These are phyloP conservation scores for Aspergillus fumigatiaffinis DNA, from an alignment of 2,329 filamentous ascomycete species.

Conservation along the genomic window DNA sequence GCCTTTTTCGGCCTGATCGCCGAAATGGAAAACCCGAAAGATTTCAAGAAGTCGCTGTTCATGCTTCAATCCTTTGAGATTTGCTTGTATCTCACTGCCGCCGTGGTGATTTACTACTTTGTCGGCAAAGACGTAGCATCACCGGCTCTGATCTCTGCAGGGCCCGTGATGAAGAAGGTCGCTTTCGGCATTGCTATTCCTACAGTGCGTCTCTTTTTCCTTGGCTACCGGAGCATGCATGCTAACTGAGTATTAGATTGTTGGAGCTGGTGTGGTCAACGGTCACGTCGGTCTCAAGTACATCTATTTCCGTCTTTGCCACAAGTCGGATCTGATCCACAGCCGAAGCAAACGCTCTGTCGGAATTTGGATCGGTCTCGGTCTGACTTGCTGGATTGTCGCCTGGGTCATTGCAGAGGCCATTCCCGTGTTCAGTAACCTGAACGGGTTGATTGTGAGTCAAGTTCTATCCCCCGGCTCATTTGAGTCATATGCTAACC, in stretches of 20 bases:
- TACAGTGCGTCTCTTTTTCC: slow-evolving; percentile 40
- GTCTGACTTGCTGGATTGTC: slow-evolving; percentile 53
- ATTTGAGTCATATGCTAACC: slow-evolving; percentile 8
- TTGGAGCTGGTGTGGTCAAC: slow-evolving; percentile 67
- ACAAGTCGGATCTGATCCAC: slow-evolving; percentile 52
- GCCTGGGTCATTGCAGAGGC: slow-evolving; percentile 66
- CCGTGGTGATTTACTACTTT: slow-evolving; percentile 66
- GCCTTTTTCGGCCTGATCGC: slow-evolving; percentile 64
- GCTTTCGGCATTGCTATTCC: slow-evolving; percentile 66
- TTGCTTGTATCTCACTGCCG: slow-evolving; percentile 60
- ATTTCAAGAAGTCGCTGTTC: slow-evolving; percentile 60
- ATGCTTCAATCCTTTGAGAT: slow-evolving; percentile 58
- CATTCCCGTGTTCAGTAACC: slow-evolving; percentile 64
- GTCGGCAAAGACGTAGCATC: slow-evolving; percentile 59
- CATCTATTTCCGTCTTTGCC: slow-evolving; percentile 61
- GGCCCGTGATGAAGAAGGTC: slow-evolving; percentile 54
- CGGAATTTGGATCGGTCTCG: slow-evolving; percentile 58
- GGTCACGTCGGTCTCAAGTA: slow-evolving; percentile 64
- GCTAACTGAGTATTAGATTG: slow-evolving; percentile 41
- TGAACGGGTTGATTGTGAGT: slow-evolving; percentile 56
- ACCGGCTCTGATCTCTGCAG: slow-evolving; percentile 63
- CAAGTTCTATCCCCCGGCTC: neutral
- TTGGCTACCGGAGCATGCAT: neutral
- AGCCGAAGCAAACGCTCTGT: slow-evolving; percentile 48
- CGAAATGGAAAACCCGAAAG: slow-evolving; percentile 58